Evolutionary conservation across 495 filamentous ascomycete genomes (phyloP).

Genomic region (Penicillium ochrochloron): DNA sequence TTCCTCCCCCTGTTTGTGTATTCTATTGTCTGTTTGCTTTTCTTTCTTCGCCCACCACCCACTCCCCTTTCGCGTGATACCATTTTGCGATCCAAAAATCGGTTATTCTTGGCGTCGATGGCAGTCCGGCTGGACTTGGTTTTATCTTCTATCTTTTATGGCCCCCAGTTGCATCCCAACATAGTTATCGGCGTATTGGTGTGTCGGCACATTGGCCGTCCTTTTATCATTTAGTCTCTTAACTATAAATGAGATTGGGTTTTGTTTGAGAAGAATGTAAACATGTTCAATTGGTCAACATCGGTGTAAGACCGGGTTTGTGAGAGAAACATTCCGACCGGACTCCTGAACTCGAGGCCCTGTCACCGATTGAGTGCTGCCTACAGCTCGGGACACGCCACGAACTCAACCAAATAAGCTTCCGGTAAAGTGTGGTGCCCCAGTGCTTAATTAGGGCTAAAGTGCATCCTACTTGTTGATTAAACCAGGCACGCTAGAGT

Average conservation of each 20-base stretch:
- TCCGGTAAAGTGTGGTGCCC: not conserved
- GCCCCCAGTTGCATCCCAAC: constrained; percentile 5
- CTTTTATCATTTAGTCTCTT: constrained; percentile 2
- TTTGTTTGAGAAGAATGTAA: not conserved
- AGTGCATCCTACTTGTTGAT: not conserved
- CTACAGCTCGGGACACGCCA: not conserved
- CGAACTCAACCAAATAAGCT: constrained; percentile 5
- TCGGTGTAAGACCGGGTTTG: not conserved
- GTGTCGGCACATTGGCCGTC: not conserved
- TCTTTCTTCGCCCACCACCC: not conserved
- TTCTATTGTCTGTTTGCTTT: not conserved
- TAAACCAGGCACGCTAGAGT: not conserved
- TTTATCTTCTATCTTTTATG: constrained; percentile 1
- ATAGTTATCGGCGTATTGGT: constrained; percentile 16
- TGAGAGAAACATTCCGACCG: not conserved
- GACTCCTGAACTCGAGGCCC: too few relatives aligned
- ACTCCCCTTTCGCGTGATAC: constrained; percentile 23
- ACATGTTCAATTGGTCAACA: not conserved
- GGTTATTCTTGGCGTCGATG: constrained; percentile 23
- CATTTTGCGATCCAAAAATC: constrained; percentile 21
- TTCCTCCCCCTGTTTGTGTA: constrained; percentile 6
- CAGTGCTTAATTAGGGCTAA: constrained; percentile 6
- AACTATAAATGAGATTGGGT: not conserved
- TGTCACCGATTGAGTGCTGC: not conserved
- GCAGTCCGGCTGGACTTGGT: constrained; percentile 10